Base-by-base conservation (phyloP, 2,329 filamentous ascomycete genomes). In the Microascus cirrosus region DNA sequence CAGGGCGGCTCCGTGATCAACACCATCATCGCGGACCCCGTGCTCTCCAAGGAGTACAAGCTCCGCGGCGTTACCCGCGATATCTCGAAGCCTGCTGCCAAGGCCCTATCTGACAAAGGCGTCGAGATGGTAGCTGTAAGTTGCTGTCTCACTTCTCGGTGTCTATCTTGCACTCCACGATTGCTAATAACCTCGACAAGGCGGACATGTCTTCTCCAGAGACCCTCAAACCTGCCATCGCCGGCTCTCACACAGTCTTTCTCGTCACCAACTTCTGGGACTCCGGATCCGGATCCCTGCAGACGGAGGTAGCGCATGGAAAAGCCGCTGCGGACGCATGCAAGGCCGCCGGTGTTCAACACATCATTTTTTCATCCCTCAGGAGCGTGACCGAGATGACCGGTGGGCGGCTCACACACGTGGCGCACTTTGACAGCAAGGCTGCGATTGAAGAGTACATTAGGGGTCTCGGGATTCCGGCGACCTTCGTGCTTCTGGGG, bases 391-490 rank as follows among this genome's bases (percentile, higher is more conserved):
- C 67, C 1, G 64, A 74, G 42, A 57, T 71, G 3, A 65, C 71
- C 48, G 66, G 68, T 0, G 76, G 75, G 2, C 65, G 63, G 1
- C 65, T 77, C 1, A 48, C 65, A 3, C 62, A 71, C 20, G 73
- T 78, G 7, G 60, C 68, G 54, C 76, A 79, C 59, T 85, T 85
- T 60, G 82, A 85, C 62, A 70, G 69, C 59, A 85, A 85, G 65
- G 77, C 79, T 32, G 68, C 77, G 35, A 74, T 80, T 13, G 81
- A 84, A 61, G 60, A 72, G n/a, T 83, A 85, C 61, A 81, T 85
- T 58, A 76, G 78, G 12, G 58, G 63, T 0, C 68, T 77, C 2
- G 74, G 73, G 0, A 67, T 85, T 2, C 74, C 75, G 1, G 73
- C 71, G 12, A 75, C 80, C 0, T 83, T 83, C 64, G 75, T 79